Conservation (phyloP, 495 filamentous ascomycete species). For the Viridothelium virens region DNA sequence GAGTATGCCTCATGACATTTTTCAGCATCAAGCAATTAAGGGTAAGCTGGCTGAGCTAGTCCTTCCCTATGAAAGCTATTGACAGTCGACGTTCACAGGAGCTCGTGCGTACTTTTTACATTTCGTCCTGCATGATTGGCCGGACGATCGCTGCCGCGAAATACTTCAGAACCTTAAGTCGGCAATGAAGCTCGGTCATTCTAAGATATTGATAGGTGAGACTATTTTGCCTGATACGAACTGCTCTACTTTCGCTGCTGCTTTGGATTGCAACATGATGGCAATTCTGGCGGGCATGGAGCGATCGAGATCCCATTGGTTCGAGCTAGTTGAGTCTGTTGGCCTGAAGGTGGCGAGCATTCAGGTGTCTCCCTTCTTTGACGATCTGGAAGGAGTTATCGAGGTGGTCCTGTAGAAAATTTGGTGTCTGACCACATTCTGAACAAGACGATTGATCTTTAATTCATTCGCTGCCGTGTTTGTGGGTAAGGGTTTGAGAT, state of each 20-base stretch:
- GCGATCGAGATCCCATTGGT: slow-evolving; percentile 18
- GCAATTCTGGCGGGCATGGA: slow-evolving; percentile 12
- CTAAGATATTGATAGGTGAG: slow-evolving; percentile 19
- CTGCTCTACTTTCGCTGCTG: background rate
- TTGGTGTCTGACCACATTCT: too few species aligned
- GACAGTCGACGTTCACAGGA: background rate
- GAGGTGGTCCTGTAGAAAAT: background rate
- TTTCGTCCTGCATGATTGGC: slow-evolving; percentile 21
- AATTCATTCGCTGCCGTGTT: too few species aligned
- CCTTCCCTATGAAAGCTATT: background rate
- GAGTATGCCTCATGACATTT: slow-evolving; percentile 19
- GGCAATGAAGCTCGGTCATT: slow-evolving; percentile 15
- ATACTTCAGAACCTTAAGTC: slow-evolving; percentile 17
- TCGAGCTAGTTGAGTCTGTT: slow-evolving; percentile 13
- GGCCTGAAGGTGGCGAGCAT: slow-evolving; percentile 15
- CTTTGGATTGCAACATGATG: slow-evolving; percentile 16
- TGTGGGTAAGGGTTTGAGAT: too few species aligned
- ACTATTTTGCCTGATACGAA: slow-evolving; percentile 13
- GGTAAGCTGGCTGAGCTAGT: background rate
- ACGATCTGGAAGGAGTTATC: background rate
- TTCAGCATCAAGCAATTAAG: slow-evolving; percentile 18
- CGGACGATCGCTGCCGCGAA: slow-evolving; percentile 15
- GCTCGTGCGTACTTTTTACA: slow-evolving; percentile 20
- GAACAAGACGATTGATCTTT: too few species aligned
- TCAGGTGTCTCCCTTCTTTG: background rate